Evolutionary conservation across 305 asterid genomes (phyloP).

Genomic region (Ilex paraguariensis): DNA sequence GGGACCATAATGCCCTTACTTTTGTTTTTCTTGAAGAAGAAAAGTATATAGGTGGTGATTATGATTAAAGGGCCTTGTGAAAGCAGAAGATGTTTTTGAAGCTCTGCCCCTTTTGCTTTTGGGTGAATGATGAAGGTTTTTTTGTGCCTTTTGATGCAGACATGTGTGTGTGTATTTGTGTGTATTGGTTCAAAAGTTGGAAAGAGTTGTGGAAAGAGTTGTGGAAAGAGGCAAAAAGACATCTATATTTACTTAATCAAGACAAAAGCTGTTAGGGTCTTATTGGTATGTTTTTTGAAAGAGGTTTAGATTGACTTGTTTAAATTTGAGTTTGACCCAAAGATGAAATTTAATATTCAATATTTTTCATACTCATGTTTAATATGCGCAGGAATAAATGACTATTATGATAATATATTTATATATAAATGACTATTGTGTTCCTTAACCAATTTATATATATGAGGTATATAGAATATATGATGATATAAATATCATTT

Average conservation of each 20-base stretch:
- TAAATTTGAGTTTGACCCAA: too few species aligned
- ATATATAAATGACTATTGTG: too few species aligned
- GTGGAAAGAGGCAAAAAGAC: constrained; percentile 15
- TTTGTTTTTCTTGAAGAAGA: constrained; percentile 18
- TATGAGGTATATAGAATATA: too few species aligned
- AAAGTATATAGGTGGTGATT: constrained; percentile 10
- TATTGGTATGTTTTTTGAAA: too few species aligned
- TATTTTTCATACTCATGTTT: too few species aligned
- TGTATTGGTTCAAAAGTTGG: constrained; percentile 16
- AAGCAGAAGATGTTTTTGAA: constrained; percentile 8
- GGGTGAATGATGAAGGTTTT: constrained; percentile 14
- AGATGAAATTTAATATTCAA: too few species aligned
- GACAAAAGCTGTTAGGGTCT: neutral
- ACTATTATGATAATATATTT: too few species aligned
- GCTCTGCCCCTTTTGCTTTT: constrained; percentile 13
- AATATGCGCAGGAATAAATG: too few species aligned
- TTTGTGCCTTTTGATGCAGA: constrained; percentile 31
- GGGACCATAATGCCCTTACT: constrained; percentile 17
- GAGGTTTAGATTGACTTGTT: too few species aligned
- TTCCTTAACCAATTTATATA: too few species aligned
- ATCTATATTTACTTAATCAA: neutral
- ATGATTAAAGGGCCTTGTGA: constrained; percentile 20
- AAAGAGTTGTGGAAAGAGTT: too few species aligned
- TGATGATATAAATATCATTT: too few species aligned
- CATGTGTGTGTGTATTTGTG: neutral